These are phyloP conservation scores for Chalara sp. DNA, from an alignment of 2,329 filamentous ascomycete species.

Conservation along the genomic window DNA sequence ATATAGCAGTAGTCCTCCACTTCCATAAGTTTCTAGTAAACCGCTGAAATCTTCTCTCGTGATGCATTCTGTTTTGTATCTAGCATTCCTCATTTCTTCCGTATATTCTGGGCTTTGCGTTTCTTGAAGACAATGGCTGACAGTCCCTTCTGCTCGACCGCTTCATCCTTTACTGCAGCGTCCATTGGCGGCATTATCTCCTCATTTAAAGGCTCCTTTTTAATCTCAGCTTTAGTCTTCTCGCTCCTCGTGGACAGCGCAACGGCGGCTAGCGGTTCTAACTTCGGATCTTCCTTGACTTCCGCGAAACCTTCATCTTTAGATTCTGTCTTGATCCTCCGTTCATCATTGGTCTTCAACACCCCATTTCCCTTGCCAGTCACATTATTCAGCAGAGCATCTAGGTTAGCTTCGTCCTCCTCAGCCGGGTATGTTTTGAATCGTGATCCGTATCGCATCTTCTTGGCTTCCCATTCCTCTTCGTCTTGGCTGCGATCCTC, in stretches of 20 bases:
- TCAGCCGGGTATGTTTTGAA: conserved; percentile 28
- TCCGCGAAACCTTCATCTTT: conserved; percentile 14
- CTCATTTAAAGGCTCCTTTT: conserved; percentile 19
- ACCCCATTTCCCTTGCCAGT: conserved; percentile 13
- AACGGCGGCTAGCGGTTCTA: conserved; percentile 1
- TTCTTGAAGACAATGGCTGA: conserved; percentile 70
- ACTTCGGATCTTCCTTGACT: conserved; percentile 8
- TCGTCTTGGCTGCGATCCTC: conserved; percentile 52
- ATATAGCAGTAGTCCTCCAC: no score
- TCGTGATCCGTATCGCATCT: conserved; percentile 34
- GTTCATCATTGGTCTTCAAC: conserved; percentile 13
- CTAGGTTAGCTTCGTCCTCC: conserved; percentile 27
- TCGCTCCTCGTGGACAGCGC: neutral
- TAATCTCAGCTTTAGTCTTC: conserved; percentile 9
- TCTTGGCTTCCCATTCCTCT: conserved; percentile 54
- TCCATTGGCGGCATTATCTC: conserved; percentile 25
- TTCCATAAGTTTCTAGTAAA: no score
- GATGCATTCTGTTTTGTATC: no score
- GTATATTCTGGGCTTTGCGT: conserved; percentile 61
- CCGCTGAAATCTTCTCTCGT: no score
- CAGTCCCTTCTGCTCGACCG: conserved; percentile 19
- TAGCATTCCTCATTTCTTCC: conserved; percentile 43
- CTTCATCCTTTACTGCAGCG: neutral
- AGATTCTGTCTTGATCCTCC: conserved; percentile 13
- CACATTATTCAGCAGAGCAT: conserved; percentile 30